Evolutionary conservation across 2,329 filamentous ascomycete genomes (phyloP), one percentile per base, ranked within the genome.

Genomic region (Metarhizium guizhouense): DNA sequence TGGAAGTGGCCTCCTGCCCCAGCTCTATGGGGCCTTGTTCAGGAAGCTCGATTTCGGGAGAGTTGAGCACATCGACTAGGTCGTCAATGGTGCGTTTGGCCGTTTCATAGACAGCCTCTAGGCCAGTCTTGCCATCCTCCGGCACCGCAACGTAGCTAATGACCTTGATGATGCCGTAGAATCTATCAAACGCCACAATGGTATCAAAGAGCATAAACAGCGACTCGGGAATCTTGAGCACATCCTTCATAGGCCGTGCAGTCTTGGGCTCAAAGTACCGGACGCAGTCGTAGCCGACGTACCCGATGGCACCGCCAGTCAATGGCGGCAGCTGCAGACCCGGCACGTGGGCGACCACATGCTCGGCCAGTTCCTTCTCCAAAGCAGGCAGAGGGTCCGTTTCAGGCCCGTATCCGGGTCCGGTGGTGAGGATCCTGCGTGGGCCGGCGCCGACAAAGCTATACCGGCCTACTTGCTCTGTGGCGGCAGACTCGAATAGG

Each of bases 231-330:
- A 97, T 89, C 58, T 87, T 76, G 25, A 97, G 80, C 34, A 95
- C 81, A 72, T 99, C 94, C 72, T 94, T 87, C 77, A 96, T 84
- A 3, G 90, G 84, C 52, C 91, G 83, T 30, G 85, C 86, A n/a
- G 94, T 97, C 79, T 92, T 95, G 59, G 94, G 94, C 77, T 99
- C 94, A 64, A 99, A 99, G 74, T 97, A 97, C 67, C 87, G 86
- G 65, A 99, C 90, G 71, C 94, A 99, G 70, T 99, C 94, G 68
- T 99, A 99, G 54, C 92, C 92, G 6, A 97, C 90, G 70, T 97
- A 99, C 57, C 94, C 94, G 65, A 99, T 90, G 13, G 92, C 94
- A 52, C 94, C 94, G 45, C 92, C 94, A 0, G 89, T 90, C 74
- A 99, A 76, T 30, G 90, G 88, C 53, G 94, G 94, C 42, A 99